Evolutionary conservation across 164 flowering plant genomes (phyloP), one percentile per base, ranked within the genome.

Genomic region (Macadamia integrifolia): DNA sequence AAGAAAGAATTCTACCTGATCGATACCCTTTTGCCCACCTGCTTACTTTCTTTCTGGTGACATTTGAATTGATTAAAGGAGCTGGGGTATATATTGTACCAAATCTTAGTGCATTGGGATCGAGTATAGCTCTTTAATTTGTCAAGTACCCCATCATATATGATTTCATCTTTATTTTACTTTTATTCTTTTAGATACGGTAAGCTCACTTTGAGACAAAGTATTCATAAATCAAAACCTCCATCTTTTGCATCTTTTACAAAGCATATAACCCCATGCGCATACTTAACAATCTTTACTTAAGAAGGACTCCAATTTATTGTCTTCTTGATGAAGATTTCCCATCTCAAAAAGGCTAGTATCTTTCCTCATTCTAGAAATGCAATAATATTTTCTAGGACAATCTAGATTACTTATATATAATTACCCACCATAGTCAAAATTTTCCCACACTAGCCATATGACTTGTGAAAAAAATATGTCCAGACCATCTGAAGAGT

Each of bases 11-110:
- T 11, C 52, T 52, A 65, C 64, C 49, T 48, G 68, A 65, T 35
- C 65, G 73, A 59, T 71, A 35, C 65, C 44, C 49, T 31, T 71
- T 60, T 35, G 3, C 29, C 40, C 14, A 32, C 23, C 30, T 23
- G 42, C 60, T 55, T 49, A 46, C 42, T 56, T 52, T 9, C 52
- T 14, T 58, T 58, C 7, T 35, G 14, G 59, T 40, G 46, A 70
- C 67, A 61, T 56, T 63, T 56, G 48, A 48, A 48, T 35, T 29
- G 58, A 65, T 65, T 58, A 53, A 40, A 31, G 0, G 10, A 30
- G 48, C 23, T 35, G 40, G 40, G 40, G 40, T 44, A 52, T 15
- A 30, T 43, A n/a, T 61, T 32, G 52, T 28, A 69, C n/a, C 61
- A 40, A 2, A 62, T 62, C 48, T 70, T 62, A 52, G 32, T 6